Conservation (phyloP, 75 land plant genomes). For the Azolla pinnata region DNA sequence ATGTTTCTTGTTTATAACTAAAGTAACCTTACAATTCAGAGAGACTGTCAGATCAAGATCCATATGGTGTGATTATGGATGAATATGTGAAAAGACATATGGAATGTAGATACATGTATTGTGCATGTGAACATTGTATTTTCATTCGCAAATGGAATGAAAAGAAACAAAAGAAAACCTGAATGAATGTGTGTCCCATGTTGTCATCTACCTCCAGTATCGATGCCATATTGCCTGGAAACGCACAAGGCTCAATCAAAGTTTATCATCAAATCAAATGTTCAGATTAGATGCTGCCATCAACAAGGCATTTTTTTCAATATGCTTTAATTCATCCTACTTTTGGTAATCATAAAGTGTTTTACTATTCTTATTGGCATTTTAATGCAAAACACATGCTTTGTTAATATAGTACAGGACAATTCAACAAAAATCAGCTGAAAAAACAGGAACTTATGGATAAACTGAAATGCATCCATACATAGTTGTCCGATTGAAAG, state of each 20-base stretch:
- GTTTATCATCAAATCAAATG: neutral
- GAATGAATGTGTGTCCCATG: slow-evolving; percentile 88
- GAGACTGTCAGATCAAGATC: too few species aligned
- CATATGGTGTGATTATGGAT: too few species aligned
- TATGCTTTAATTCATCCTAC: neutral
- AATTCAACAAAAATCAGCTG: neutral
- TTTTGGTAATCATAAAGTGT: neutral
- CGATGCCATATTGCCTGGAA: slow-evolving; percentile 79
- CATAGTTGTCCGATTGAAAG: too few species aligned
- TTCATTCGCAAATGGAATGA: too few species aligned
- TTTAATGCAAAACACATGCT: too few species aligned
- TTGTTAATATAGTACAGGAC: too few species aligned
- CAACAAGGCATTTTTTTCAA: neutral
- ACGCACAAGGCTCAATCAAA: neutral
- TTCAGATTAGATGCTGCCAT: neutral
- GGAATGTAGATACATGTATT: too few species aligned
- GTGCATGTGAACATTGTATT: too few species aligned
- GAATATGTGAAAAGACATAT: too few species aligned
- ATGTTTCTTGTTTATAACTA: too few species aligned
- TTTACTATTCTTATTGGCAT: too few species aligned
- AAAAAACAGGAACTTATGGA: neutral
- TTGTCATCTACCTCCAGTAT: slow-evolving; percentile 92
- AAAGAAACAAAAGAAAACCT: slow-evolving; percentile 31
- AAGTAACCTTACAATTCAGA: too few species aligned
- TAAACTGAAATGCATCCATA: neutral